Evolutionary conservation across 2,329 filamentous ascomycete species (phyloP), one percentile per base, ranked within the genome.

Genomic region (Pseudogymnoascus sp.): DNA sequence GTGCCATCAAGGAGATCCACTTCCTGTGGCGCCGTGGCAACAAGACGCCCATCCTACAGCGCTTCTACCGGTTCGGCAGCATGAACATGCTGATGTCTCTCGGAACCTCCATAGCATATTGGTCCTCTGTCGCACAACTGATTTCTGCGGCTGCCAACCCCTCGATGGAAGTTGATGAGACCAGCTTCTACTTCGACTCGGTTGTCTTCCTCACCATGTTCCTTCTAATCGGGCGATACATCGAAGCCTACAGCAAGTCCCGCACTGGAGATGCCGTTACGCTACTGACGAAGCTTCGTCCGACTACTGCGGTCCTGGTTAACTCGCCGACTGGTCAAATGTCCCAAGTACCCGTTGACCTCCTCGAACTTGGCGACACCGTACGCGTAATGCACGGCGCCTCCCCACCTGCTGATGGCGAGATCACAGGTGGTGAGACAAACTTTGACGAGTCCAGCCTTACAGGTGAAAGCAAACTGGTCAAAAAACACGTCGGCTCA

Each of bases 11-110:
- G 72, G 93, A 96, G 70, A 77, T 97, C 11, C 81, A 81, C 65
- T 82, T 86, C 0, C 2, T 96, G 64, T 96, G 92, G 92, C 83
- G 88, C 14, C 85, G 78, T 2, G 83, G 85, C 24, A 95, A 90
- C 72, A 83, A 82, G 46, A 87, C 87, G 0, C 89, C 90, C 0
- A 73, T 95, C 4, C 70, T 89, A 22, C 82, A 88, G 68, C 82
- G 91, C 6, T 91, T 96, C 71, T 91, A 91, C 73, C 86, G 89
- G n/a, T 96, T 96, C 70, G 91, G 91, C 11, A 96, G 91, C 77
- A 96, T 96, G 91, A 95, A 95, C 72, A 88, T 93, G 77, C 82
- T 96, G 65, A 91, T 96, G 74, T 93, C 89, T 8, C 81, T 95
- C 2, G 92, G 91, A 6, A 96, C 92, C 0, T 88, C 84, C 4